phyloP scores from a whole-genome alignment of 2,329 filamentous ascomycete genomes.

The Dichotomopilus funicola region DNA sequence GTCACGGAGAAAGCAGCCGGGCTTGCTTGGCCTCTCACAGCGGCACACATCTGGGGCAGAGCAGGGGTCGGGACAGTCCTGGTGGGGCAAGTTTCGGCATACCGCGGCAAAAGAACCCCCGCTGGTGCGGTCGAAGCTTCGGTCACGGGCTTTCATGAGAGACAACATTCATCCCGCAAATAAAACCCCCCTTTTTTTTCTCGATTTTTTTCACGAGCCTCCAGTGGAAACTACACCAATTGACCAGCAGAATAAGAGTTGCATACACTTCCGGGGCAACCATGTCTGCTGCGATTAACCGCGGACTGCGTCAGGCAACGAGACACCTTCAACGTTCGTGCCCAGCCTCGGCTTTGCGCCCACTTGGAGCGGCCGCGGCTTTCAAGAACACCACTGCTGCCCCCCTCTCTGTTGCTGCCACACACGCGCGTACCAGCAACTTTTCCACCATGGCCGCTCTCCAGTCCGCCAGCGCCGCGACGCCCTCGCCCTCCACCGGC shows the following conservation, averaged over 20 bases:
- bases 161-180: neutral
- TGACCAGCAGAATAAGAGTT: constrained; percentile 16
- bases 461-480: constrained; percentile 39
- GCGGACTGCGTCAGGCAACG: constrained; percentile 48
- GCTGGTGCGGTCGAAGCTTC: constrained; percentile 16
- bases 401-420: constrained; percentile 25
- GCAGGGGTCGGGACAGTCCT: neutral
- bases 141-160: neutral
- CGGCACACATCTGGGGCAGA: neutral
- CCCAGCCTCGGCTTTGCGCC: constrained; percentile 33
- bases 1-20: too few species aligned
- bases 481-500: constrained; percentile 37
- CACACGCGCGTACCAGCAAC: constrained; percentile 22
- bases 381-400: constrained; percentile 28
- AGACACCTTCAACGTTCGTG: constrained; percentile 40
- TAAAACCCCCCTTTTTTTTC: neutral
- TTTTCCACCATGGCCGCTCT: constrained; percentile 46
- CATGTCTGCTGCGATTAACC: constrained; percentile 48
- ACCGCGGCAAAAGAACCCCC: constrained; percentile 20
- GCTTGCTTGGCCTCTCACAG: neutral
- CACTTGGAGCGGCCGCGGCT: constrained; percentile 25
- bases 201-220: constrained; percentile 2
- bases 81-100: constrained; percentile 17
- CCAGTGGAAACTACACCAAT: constrained; percentile 17
- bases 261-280: constrained; percentile 2